phyloP scores from a whole-genome alignment of 805 yeast genomes.

The Yamadazyma phyllophila region DNA sequence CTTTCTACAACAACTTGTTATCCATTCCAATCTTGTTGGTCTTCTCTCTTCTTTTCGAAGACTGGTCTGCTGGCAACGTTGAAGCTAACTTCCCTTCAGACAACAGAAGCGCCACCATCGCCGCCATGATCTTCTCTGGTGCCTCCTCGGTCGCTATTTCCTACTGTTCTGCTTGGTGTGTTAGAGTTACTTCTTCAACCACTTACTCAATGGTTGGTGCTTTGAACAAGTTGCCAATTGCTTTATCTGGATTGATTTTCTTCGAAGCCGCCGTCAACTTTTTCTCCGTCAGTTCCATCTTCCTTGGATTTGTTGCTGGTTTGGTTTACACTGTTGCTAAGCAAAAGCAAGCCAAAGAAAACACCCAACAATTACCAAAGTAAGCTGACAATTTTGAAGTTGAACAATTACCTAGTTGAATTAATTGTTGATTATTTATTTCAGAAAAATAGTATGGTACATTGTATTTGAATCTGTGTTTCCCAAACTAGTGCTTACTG shows the following conservation, averaged over 20 bases:
- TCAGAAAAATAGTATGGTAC: no score
- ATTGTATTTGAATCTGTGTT: background rate
- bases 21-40: conserved; percentile 85
- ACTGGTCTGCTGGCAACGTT: conserved; percentile 86
- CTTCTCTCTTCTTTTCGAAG: conserved; percentile 78
- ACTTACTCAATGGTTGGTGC: conserved; percentile 99
- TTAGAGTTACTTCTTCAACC: conserved; percentile 96
- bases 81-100: conserved; percentile 74
- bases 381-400: background rate
- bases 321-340: conserved; percentile 94
- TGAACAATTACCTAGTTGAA: no score
- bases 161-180: conserved; percentile 99
- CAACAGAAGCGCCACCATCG: conserved; percentile 62
- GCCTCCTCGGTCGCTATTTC: conserved; percentile 95
- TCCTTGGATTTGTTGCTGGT: conserved; percentile 94
- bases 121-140: conserved; percentile 90
- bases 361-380: conserved; percentile 28
- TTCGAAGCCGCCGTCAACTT: conserved; percentile 95
- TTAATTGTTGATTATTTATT: no score
- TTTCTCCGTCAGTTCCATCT: conserved; percentile 85
- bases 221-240: conserved; percentile 95
- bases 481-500: conserved; percentile 3
- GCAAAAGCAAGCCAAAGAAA: conserved; percentile 72
- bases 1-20: conserved; percentile 94
- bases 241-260: conserved; percentile 89